Evolutionary conservation across 2,329 filamentous ascomycete species (phyloP).

Genomic region (Alternaria panax): DNA sequence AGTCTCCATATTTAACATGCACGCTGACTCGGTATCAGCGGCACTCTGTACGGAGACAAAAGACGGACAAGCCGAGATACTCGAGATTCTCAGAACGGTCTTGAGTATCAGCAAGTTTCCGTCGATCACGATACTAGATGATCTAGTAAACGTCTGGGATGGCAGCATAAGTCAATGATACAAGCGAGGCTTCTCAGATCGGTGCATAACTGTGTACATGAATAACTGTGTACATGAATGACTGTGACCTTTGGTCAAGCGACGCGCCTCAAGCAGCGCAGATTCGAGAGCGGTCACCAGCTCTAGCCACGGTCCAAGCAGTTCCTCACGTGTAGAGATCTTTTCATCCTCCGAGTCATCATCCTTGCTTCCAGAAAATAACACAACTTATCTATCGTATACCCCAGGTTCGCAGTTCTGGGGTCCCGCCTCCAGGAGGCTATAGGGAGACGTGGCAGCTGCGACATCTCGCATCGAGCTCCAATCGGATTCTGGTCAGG

Average conservation of each 20-base stretch:
- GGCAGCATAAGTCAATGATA: slow-evolving; percentile 39
- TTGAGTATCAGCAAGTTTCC: slow-evolving; percentile 38
- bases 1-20: background rate
- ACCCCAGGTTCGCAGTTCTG: background rate
- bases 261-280: background rate
- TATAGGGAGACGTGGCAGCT: background rate
- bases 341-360: background rate
- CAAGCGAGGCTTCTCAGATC: background rate
- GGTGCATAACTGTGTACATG: background rate
- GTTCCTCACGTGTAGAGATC: background rate
- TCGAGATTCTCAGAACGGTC: slow-evolving; percentile 24
- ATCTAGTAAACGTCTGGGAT: slow-evolving; percentile 38
- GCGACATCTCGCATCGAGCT: slow-evolving; percentile 11
- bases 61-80: slow-evolving; percentile 27
- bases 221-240: background rate
- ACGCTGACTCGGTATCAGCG: slow-evolving; percentile 14
- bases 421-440: background rate
- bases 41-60: slow-evolving; percentile 31
- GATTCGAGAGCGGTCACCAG: background rate
- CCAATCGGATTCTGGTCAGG: background rate
- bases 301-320: background rate
- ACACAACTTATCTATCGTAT: background rate
- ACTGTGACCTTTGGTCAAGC: background rate
- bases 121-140: slow-evolving; percentile 33
- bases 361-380: background rate